Base-by-base conservation (phyloP, 148 eudicot genomes). In the Salicornia ramosissima region DNA sequence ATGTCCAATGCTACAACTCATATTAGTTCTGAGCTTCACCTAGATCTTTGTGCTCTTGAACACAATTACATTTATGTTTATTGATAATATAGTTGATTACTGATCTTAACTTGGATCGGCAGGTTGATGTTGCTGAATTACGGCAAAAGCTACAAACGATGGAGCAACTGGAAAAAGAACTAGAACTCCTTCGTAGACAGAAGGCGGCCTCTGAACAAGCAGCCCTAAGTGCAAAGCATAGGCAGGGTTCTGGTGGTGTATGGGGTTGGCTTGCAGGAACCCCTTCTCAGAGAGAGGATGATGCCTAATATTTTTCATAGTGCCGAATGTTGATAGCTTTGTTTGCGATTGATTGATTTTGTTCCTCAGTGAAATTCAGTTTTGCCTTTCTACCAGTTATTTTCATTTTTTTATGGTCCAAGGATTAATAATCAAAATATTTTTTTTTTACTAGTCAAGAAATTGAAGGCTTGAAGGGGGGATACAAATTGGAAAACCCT, bases 181-280 rank as follows among this genome's bases (percentile, higher is more conserved):
- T 95, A 6, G 99, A 95, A 74, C 82, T 95, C 76, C 85, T 95
- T 36, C 96, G 83, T 29, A 80, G 93, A 76, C 99, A 95, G 84
- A 95, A 89, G 81, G 93, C 97, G 43, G 97, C 97, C 63, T 89
- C 99, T 33, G 99, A 91, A 72, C 87, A 91, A 85, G 98, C 95
- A 29, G 89, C 86, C 65, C 64, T 87, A 6, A 81, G 51, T 59
- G 91, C 91, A 30, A 95, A 83, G 71, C 88, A 88, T 68, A 87
- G 80, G 77, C 97, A 89, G 79, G 34, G 88, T 64, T 95, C 97
- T 24, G 91, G 97, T 11, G 96, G 97, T 8, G 82, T 91, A 22
- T 95, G 97, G 97, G 90, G 99, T 21, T 91, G 97, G 97, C 90
- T 95, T 67, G 99, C 97, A n/a, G 90, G 89, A 33, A 47, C 83